Evolutionary conservation across 768 basidiomycete genomes (phyloP).

Genomic region (Leccinellum luteum): DNA sequence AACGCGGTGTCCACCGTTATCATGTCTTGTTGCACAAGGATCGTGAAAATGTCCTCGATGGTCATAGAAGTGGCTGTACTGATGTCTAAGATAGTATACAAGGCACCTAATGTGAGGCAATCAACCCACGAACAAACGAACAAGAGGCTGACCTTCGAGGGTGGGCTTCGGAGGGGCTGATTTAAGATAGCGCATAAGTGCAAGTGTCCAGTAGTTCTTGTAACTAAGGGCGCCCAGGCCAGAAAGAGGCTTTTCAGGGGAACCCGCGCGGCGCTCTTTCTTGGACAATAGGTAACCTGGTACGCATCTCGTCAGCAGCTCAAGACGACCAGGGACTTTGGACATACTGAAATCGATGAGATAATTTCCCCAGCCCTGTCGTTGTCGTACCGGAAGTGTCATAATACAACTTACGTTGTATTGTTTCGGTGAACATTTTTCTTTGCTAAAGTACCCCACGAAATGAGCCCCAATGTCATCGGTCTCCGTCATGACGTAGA

Average conservation of each 20-base stretch:
- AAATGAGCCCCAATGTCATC: slow-evolving; percentile 91
- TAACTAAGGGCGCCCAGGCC: slow-evolving; percentile 93
- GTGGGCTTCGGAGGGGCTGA: slow-evolving; percentile 57
- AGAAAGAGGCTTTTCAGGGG: slow-evolving; percentile 95
- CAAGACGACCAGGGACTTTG: slow-evolving; percentile 4
- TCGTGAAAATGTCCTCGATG: slow-evolving; percentile 78
- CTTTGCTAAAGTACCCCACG: slow-evolving; percentile 98
- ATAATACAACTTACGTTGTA: slow-evolving; percentile 99
- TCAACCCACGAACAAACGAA: slow-evolving; percentile 12
- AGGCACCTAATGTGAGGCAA: slow-evolving; percentile 18
- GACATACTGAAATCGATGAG: slow-evolving; percentile 93
- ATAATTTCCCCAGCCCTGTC: slow-evolving; percentile 95
- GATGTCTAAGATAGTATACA: slow-evolving; percentile 57
- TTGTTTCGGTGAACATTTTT: slow-evolving; percentile 93
- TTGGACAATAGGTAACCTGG: slow-evolving; percentile 95
- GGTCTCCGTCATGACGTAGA: slow-evolving; percentile 94
- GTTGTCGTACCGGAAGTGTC: slow-evolving; percentile 93
- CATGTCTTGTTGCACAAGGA: slow-evolving; percentile 72
- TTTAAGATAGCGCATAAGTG: slow-evolving; percentile 76
- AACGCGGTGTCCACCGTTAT: slow-evolving; percentile 53
- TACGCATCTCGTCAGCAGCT: background rate
- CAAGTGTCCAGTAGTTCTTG: slow-evolving; percentile 89
- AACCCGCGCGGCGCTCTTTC: slow-evolving; percentile 87
- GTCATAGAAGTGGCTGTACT: slow-evolving; percentile 87
- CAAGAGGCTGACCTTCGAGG: slow-evolving; percentile 63